Evolutionary conservation across 129 eudicot species (phyloP).

Genomic region (Lonicera japonica): DNA sequence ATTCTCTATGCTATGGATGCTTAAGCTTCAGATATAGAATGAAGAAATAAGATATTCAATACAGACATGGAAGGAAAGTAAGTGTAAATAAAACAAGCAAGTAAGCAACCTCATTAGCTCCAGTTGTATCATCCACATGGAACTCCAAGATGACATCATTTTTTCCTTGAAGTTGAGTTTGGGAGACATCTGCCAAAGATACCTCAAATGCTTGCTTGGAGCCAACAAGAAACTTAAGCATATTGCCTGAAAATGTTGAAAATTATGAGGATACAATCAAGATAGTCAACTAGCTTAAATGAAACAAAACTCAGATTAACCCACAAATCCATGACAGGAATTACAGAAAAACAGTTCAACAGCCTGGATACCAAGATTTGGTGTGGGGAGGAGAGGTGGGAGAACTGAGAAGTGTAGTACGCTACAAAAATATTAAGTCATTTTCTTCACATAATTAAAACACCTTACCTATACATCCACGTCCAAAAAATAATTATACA

Average conservation of each 20-base stretch:
- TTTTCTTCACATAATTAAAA: no score
- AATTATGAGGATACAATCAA: background rate
- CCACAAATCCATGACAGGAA: no score
- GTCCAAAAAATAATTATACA: no score
- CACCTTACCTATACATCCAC: no score
- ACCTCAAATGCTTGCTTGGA: slow-evolving; percentile 90
- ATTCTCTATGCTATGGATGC: background rate
- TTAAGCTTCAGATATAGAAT: no score
- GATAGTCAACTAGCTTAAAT: background rate
- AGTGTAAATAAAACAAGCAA: background rate
- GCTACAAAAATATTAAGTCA: no score
- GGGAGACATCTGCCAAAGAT: slow-evolving; percentile 89
- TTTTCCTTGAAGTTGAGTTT: slow-evolving; percentile 92
- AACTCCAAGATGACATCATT: slow-evolving; percentile 96
- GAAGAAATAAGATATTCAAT: no score
- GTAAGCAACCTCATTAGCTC: slow-evolving; percentile 83
- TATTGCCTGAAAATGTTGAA: slow-evolving; percentile 47
- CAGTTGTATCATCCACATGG: slow-evolving; percentile 96
- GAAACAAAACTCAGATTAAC: background rate
- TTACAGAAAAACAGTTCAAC: no score
- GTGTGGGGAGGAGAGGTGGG: no score
- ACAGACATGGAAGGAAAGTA: no score
- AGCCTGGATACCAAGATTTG: no score
- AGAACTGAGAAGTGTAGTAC: no score
- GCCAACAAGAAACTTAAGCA: slow-evolving; percentile 76